A percentile compares a stretch with the other conserved stretches of the same genome.
Conservation (phyloP, 371 early-diverging fungal species). For the Rhizomucor miehei region DNA sequence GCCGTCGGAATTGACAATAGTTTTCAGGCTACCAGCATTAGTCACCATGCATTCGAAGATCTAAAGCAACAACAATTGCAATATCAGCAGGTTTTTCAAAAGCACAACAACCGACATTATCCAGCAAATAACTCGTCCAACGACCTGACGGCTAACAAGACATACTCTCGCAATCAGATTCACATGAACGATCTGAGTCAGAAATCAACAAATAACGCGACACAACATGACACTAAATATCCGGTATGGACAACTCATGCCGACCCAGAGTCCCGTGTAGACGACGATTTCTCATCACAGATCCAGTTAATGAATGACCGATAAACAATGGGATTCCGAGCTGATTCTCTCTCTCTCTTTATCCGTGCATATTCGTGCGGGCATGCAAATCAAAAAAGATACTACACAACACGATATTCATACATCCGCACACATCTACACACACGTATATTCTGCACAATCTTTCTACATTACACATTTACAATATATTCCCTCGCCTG, state of each 20-base stretch:
- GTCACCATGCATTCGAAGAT: constrained; percentile 14
- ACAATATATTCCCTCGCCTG: neutral
- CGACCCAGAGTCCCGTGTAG: neutral
- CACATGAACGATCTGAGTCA: neutral
- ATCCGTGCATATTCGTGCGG: too few species aligned
- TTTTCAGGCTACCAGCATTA: constrained; percentile 9
- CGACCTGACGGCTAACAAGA: neutral
- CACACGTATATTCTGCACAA: neutral
- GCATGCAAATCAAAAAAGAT: too few species aligned
- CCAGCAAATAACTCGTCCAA: neutral
- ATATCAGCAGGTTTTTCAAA: constrained; percentile 20
- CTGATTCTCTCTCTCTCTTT: too few species aligned
- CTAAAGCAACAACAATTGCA: constrained; percentile 17
- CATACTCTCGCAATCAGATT: neutral
- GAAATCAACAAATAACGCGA: neutral
- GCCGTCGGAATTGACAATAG: constrained; percentile 6
- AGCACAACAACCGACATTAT: constrained; percentile 14
- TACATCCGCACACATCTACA: constrained; percentile 1
- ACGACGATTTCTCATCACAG: constrained; percentile 12
- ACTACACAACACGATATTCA: neutral
- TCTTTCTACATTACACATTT: neutral
- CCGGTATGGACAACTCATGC: constrained; percentile 1
- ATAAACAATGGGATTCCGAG: too few species aligned
- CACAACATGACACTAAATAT: neutral
- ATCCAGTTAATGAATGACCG: constrained; percentile 5